Evolutionary conservation across 805 yeast genomes (phyloP).

Genomic region (Danielia oregonensis): DNA sequence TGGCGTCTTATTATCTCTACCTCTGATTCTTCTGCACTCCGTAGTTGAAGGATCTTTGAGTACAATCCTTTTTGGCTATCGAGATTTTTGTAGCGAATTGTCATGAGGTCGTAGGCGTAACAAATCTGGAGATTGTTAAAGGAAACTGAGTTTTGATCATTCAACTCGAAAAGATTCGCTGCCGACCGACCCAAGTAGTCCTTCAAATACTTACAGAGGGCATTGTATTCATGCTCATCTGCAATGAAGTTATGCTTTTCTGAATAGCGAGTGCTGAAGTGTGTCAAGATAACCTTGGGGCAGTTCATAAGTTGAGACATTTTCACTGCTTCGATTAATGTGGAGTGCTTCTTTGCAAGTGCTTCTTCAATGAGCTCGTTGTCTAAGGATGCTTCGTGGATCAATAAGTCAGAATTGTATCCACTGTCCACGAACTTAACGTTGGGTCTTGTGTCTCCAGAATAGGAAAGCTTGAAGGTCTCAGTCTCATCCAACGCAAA

Average conservation of each 20-base stretch:
- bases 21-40: conserved; percentile 10
- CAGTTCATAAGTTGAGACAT: conserved; percentile 73
- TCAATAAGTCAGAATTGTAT: conserved; percentile 59
- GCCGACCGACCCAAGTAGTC: conserved; percentile 24
- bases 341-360: conserved; percentile 74
- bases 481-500: conserved; percentile 42
- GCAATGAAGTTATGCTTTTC: conserved; percentile 30
- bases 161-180: conserved; percentile 22
- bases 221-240: conserved; percentile 19
- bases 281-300: conserved; percentile 71
- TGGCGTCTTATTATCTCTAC: conserved; percentile 21
- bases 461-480: conserved; percentile 71
- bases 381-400: conserved; percentile 93
- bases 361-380: conserved; percentile 79
- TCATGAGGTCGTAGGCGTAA: conserved; percentile 40
- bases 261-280: conserved; percentile 83
- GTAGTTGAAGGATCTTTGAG: conserved; percentile 23
- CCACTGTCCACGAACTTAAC: conserved; percentile 65
- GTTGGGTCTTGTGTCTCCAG: conserved; percentile 94
- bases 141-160: not conserved
- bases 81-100: conserved; percentile 24
- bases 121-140: conserved; percentile 34
- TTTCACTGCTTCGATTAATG: conserved; percentile 79
- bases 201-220: conserved; percentile 21
- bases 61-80: conserved; percentile 24